phyloP scores from a whole-genome alignment of 75 land plant species.

The Gnetum montanum region DNA sequence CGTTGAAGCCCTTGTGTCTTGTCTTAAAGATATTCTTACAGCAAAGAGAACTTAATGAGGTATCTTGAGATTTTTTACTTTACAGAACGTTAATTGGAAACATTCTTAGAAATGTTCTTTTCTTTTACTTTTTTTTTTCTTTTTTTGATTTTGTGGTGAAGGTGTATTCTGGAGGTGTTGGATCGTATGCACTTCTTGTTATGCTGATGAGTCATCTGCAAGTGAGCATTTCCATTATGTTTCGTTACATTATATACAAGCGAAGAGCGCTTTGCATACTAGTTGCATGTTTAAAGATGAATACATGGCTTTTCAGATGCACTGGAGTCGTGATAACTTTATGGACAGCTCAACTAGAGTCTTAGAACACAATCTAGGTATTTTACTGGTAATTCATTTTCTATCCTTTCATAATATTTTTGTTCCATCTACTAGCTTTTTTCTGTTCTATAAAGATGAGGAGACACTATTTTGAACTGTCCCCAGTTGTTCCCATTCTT shows the following conservation, averaged over 20 bases:
- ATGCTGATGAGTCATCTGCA: conserved; percentile 84
- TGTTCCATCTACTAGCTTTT: too few relatives aligned
- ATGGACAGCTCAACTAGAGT: conserved; percentile 13
- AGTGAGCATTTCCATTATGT: conserved; percentile 16
- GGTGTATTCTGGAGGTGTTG: conserved; percentile 97
- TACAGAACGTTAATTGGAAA: too few relatives aligned
- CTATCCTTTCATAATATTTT: not conserved
- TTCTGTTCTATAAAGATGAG: too few relatives aligned
- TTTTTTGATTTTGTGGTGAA: conserved; percentile 12
- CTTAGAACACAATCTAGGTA: conserved; percentile 67
- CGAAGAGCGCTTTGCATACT: not conserved
- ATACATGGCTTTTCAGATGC: conserved; percentile 21
- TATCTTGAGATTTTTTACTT: conserved; percentile 8
- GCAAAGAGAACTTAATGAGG: conserved; percentile 98
- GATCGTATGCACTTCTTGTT: conserved; percentile 89
- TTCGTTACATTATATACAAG: not conserved
- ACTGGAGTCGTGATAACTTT: conserved; percentile 25
- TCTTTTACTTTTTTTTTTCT: too few relatives aligned
- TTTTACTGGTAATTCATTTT: conserved; percentile 58
- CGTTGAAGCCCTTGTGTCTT: conserved; percentile 79
- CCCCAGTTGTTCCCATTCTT: too few relatives aligned
- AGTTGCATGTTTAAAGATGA: too few relatives aligned
- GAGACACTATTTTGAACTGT: too few relatives aligned
- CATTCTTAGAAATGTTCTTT: too few relatives aligned
- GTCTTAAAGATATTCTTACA: conserved; percentile 92